Percentiles rank a stretch among this genome's conserved stretches.
These are phyloP conservation scores for Rhodomyrtus psidioides DNA, from an alignment of 441 rosid species.

Conservation along the genomic window DNA sequence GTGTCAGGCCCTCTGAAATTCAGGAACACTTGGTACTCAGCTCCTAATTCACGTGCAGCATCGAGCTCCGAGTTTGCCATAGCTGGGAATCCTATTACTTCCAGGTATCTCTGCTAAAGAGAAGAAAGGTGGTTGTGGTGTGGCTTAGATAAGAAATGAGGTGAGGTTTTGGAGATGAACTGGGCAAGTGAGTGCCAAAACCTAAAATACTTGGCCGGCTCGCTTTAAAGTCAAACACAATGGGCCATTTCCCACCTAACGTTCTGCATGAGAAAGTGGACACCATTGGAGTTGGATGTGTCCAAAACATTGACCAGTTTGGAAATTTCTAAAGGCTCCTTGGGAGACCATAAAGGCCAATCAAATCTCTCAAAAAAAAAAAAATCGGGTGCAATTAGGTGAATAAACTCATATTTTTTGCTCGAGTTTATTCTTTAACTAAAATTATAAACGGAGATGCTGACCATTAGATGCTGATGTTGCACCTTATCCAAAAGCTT, in stretches of 20 bases:
- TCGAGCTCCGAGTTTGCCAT: not conserved
- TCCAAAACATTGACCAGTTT: not conserved
- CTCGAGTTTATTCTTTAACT: no score
- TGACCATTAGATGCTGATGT: no score
- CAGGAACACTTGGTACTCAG: not conserved
- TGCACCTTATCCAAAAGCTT: no score
- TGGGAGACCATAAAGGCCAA: not conserved
- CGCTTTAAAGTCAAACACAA: not conserved
- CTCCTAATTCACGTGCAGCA: accelerated
- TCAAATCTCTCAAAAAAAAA: no score
- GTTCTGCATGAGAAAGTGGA: not conserved
- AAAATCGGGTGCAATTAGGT: no score
- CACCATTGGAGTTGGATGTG: no score
- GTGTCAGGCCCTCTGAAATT: no score
- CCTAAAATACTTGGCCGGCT: not conserved
- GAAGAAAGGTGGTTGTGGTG: not conserved
- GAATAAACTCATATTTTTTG: no score
- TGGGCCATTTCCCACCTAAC: not conserved
- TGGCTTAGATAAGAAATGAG: not conserved
- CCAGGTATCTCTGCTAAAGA: not conserved
- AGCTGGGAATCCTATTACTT: not conserved
- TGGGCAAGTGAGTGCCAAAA: not conserved
- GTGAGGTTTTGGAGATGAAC: not conserved
- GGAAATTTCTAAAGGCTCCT: not conserved
- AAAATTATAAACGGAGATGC: no score